phyloP scores from a whole-genome alignment of 306 rosid genomes.

The Erythrophleum fordii region DNA sequence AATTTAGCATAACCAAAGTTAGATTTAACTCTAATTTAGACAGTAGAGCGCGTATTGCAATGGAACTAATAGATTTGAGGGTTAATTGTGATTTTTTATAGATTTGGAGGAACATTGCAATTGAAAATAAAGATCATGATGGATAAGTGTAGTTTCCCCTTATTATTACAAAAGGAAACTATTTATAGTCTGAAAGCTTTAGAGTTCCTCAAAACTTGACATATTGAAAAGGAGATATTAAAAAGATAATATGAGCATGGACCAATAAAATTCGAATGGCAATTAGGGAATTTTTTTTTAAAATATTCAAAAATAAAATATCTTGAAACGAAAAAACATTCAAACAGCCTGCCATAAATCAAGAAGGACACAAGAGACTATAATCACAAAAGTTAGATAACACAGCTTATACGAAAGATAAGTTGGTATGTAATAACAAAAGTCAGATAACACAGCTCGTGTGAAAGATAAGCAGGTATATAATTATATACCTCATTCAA shows the following conservation, averaged over 20 bases:
- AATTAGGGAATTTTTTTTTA: neutral
- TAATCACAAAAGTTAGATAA: neutral
- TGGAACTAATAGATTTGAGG: no score
- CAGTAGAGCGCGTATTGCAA: no score
- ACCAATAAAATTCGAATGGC: neutral
- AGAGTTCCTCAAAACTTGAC: neutral
- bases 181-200: neutral
- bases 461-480: neutral
- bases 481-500: constrained; percentile 77
- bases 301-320: neutral
- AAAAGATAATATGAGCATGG: neutral
- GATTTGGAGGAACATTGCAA: no score
- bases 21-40: no score
- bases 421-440: neutral
- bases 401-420: neutral
- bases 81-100: no score
- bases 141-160: no score
- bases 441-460: constrained; percentile 12
- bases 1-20: no score
- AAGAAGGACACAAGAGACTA: neutral
- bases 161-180: no score
- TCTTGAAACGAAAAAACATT: neutral
- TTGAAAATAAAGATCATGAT: no score
- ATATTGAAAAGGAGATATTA: neutral
- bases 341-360: neutral